Evolutionary conservation across 805 yeast genomes (phyloP).

Genomic region (Ogataea methanolica): DNA sequence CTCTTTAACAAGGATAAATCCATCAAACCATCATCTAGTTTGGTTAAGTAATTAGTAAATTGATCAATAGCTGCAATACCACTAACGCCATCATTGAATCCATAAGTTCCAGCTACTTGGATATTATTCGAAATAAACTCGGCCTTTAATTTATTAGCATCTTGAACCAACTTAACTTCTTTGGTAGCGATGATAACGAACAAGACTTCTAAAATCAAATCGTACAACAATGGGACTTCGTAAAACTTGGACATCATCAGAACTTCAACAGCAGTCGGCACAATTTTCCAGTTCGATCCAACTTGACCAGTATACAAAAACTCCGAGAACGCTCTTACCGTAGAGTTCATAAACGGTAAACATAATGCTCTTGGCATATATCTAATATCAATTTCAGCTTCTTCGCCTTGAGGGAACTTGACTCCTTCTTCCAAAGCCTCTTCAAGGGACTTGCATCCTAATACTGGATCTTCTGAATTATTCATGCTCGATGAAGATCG

Average conservation of each 20-base stretch:
- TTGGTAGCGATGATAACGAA: constrained; percentile 68
- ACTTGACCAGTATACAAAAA: constrained; percentile 77
- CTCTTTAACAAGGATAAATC: constrained; percentile 51
- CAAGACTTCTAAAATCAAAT: constrained; percentile 61
- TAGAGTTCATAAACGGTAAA: constrained; percentile 58
- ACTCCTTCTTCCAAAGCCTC: constrained; percentile 3
- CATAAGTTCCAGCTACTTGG: constrained; percentile 1
- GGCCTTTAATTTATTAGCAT: constrained; percentile 32
- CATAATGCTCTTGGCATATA: constrained; percentile 65
- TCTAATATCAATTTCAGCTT: constrained; percentile 46
- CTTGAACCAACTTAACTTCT: constrained; percentile 45
- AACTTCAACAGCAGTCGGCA: constrained; percentile 64
- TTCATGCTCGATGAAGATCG: not conserved
- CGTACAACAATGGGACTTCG: constrained; percentile 66
- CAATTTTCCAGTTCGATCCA: constrained; percentile 67
- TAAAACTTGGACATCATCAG: constrained; percentile 59
- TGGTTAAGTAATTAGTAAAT: constrained; percentile 50
- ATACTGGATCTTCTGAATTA: not conserved
- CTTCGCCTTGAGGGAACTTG: constrained; percentile 13
- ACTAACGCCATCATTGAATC: constrained; percentile 11
- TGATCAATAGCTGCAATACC: constrained; percentile 35
- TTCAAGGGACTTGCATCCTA: not conserved
- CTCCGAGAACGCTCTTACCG: constrained; percentile 65
- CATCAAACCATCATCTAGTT: constrained; percentile 62
- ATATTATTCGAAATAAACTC: constrained; percentile 12